Evolutionary conservation across 2,329 filamentous ascomycete genomes (phyloP), one percentile per base, ranked within the genome.

Genomic region (Furcasterigmium sp.): DNA sequence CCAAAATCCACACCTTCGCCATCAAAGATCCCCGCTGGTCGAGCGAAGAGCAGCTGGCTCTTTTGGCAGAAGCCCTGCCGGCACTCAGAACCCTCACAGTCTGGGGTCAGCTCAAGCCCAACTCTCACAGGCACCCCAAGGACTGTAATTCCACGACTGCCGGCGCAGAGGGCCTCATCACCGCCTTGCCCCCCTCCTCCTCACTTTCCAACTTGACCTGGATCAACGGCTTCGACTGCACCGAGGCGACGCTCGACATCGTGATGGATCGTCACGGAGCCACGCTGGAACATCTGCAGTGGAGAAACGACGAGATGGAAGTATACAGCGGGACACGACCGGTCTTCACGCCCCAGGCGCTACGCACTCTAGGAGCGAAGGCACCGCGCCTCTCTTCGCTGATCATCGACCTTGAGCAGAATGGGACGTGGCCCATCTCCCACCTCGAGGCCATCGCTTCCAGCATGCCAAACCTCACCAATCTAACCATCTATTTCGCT

Each of bases 391-490:
- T 47, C 9, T 9, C 30, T 3, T 32, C 10, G 10, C 14, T 47
- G 4, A 46, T 26, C 2, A 18, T 47, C 29, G 46, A 47, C 39
- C n/a, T 47, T n/a, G 42, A 47, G 17, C 46, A 41, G 2, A 40
- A 47, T 5, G 36, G 36, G 0, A 42, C 43, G 1, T 42, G 43
- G 43, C 36, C 36, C 15, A 28, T 23, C 29, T 43, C 39, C 19
- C 20, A 45, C 15, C 21, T 47, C 18, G 30, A 40, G 6, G 43
- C 36, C n/a, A 32, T 47, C 9, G 46, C 37, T 7, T 36, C 36
- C 9, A 21, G 21, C 8, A 46, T 48, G 2, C 37, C 46, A 11
- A 44, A 43, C 4, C 23, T 46, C 4, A 21, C 25, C 4, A 32
- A 43, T n/a, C 28, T 42, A 2, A 48, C 44, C 3, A 18, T 46